A percentile compares a stretch with the other conserved stretches of the same genome.
phyloP scores from a whole-genome alignment of 805 yeast species.

The Ogataea populi-albae region DNA sequence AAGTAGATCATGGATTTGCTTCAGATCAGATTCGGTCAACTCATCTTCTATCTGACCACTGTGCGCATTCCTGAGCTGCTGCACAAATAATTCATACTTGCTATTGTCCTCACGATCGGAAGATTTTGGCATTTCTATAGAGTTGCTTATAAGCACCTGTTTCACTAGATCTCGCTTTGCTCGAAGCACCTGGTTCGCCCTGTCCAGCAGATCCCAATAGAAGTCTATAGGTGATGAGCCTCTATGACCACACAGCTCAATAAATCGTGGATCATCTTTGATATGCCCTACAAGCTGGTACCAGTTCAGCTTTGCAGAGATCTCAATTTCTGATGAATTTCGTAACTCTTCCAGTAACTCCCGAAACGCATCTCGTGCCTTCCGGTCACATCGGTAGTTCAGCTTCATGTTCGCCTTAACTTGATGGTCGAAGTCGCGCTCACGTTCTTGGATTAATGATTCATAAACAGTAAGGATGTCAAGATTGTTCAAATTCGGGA shows the following conservation, averaged over 20 bases:
- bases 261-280: conserved; percentile 55
- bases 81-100: conserved; percentile 13
- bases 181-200: conserved; percentile 51
- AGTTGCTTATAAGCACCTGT: conserved; percentile 39
- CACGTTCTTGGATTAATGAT: conserved; percentile 26
- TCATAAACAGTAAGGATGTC: conserved; percentile 61
- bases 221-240: conserved; percentile 79
- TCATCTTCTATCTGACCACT: conserved; percentile 10
- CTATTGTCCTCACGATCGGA: conserved; percentile 18
- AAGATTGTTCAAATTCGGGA: conserved; percentile 41
- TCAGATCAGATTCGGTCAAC: conserved; percentile 16
- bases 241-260: conserved; percentile 63
- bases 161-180: conserved; percentile 60
- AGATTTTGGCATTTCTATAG: conserved; percentile 10
- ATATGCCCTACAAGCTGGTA: conserved; percentile 48
- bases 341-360: conserved; percentile 39
- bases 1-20: conserved; percentile 19
- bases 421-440: conserved; percentile 30
- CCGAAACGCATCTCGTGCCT: conserved; percentile 61
- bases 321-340: conserved; percentile 25
- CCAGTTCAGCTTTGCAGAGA: conserved; percentile 57
- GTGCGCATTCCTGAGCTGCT: conserved; percentile 8
- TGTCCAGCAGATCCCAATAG: conserved; percentile 71
- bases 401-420: conserved; percentile 31
- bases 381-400: conserved; percentile 58